phyloP scores from a whole-genome alignment of 2,329 filamentous ascomycete species.

The Aureobasidium sp. region DNA sequence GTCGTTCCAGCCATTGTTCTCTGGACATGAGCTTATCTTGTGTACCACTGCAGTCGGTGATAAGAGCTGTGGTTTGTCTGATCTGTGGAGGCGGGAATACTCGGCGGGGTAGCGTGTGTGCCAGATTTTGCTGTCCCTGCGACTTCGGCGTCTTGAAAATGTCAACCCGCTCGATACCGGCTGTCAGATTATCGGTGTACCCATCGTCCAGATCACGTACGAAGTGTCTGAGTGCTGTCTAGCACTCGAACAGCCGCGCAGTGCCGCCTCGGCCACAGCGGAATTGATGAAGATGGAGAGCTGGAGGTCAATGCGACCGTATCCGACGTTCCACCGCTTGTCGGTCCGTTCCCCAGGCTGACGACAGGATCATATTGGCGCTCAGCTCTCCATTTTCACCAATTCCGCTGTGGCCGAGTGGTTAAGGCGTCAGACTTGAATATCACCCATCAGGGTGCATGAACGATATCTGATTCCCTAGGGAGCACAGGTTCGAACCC shows the following conservation, averaged over 20 bases:
- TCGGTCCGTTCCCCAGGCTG: not conserved
- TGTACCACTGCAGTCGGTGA: too few relatives aligned
- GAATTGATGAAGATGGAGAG: not conserved
- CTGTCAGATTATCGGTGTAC: too few relatives aligned
- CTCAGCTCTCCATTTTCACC: not conserved
- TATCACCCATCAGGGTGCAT: not conserved
- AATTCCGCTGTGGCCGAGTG: constrained; percentile 3
- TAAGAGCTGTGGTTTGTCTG: too few relatives aligned
- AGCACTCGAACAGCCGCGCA: not conserved
- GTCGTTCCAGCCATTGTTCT: too few relatives aligned
- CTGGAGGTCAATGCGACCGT: not conserved
- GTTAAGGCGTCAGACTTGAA: constrained; percentile 6
- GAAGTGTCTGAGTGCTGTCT: too few relatives aligned
- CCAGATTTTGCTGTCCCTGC: too few relatives aligned
- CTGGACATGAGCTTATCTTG: too few relatives aligned
- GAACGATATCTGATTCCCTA: not conserved
- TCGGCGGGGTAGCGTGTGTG: not conserved
- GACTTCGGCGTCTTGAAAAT: too few relatives aligned
- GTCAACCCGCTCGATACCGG: too few relatives aligned
- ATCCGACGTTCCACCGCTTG: not conserved
- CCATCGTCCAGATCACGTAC: too few relatives aligned
- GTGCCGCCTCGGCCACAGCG: not conserved
- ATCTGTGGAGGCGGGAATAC: too few relatives aligned
- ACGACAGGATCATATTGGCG: not conserved
- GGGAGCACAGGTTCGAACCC: not conserved